These are phyloP conservation scores for Penicillium concentricum DNA, from an alignment of 2,329 filamentous ascomycete genomes.

Conservation along the genomic window DNA sequence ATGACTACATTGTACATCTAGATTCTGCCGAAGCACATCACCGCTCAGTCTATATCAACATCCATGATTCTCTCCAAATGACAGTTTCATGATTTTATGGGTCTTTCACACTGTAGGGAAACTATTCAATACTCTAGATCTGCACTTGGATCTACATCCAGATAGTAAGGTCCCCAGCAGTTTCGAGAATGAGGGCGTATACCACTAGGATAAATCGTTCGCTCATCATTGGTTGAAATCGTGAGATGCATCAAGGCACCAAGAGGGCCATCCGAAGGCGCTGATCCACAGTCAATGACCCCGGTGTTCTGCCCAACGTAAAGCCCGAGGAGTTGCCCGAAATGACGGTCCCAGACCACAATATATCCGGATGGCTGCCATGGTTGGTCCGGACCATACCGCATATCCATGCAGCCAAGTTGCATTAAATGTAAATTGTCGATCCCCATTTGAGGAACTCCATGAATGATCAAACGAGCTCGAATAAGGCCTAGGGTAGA, in stretches of 20 bases:
- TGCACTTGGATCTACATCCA: slow-evolving; percentile 29
- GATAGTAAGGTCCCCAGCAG: slow-evolving; percentile 16
- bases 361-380: slow-evolving; percentile 39
- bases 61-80: neutral
- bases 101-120: slow-evolving; percentile 7
- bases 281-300: slow-evolving; percentile 23
- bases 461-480: slow-evolving; percentile 23
- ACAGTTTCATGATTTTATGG: neutral
- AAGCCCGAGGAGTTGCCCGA: slow-evolving; percentile 29
- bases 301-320: slow-evolving; percentile 29
- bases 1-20: neutral
- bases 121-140: slow-evolving; percentile 13
- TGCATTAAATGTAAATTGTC: slow-evolving; percentile 36
- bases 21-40: neutral
- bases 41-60: neutral
- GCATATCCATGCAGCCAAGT: slow-evolving; percentile 35
- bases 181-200: neutral
- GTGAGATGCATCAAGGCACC: slow-evolving; percentile 16
- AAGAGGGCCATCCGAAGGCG: slow-evolving; percentile 13
- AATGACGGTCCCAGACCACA: slow-evolving; percentile 37
- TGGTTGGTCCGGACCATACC: slow-evolving; percentile 7
- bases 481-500: slow-evolving; percentile 35
- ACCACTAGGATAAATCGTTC: neutral
- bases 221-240: neutral
- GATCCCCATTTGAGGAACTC: slow-evolving; percentile 19